Evolutionary conservation across 306 rosid species (phyloP).

Genomic region (Prunus mongolica): DNA sequence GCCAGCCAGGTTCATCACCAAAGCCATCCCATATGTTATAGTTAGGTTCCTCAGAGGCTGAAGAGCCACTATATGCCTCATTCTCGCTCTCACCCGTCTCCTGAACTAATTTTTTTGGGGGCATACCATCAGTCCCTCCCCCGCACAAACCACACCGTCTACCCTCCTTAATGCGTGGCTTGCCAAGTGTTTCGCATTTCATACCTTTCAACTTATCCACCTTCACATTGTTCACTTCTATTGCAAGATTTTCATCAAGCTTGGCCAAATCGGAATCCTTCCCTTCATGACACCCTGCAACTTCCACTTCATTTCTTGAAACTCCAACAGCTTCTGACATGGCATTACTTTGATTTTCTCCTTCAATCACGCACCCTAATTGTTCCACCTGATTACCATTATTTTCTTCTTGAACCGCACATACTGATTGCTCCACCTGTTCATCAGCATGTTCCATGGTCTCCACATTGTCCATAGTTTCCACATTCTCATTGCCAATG

Average conservation of each 20-base stretch:
- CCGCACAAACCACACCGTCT: slow-evolving; percentile 93
- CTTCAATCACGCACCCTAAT: slow-evolving; percentile 38
- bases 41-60: slow-evolving; percentile 75
- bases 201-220: slow-evolving; percentile 30
- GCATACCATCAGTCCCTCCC: slow-evolving; percentile 88
- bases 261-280: slow-evolving; percentile 24
- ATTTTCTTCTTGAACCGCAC: slow-evolving; percentile 31
- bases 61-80: slow-evolving; percentile 78
- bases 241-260: slow-evolving; percentile 30
- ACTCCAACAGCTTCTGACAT: slow-evolving; percentile 32
- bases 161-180: slow-evolving; percentile 67
- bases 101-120: slow-evolving; percentile 68
- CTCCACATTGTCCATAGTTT: not conserved
- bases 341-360: slow-evolving; percentile 29
- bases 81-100: slow-evolving; percentile 79
- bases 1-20: slow-evolving; percentile 92
- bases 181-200: slow-evolving; percentile 30
- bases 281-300: slow-evolving; percentile 36
- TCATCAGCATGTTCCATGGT: slow-evolving; percentile 23
- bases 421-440: slow-evolving; percentile 34
- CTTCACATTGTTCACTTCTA: slow-evolving; percentile 28
- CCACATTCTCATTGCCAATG: slow-evolving; percentile 30
- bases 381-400: slow-evolving; percentile 42
- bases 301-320: slow-evolving; percentile 31
- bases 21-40: slow-evolving; percentile 96